Base-by-base conservation (phyloP, 176 grass and related monocot genomes). In the Musa itinerans region DNA sequence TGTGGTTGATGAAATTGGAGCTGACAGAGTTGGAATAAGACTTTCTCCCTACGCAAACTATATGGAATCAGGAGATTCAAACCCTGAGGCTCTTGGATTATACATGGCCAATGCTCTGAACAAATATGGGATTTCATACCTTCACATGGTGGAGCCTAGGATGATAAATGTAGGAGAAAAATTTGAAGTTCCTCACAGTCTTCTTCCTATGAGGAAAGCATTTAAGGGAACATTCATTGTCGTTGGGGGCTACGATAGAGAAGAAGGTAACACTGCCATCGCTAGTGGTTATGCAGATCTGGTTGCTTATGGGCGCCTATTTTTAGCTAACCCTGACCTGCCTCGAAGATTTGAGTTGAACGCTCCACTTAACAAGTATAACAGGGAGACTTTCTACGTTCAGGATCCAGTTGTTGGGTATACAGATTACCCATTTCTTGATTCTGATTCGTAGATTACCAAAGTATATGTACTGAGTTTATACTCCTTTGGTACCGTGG, bases 301-400 rank as follows among this genome's bases (percentile, higher is more conserved):
- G 52, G 76, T 92, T 50, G 92, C 86, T 50, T 92, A 92, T 48
- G 86, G 92, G 1, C 86, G 89, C 29, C 34, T 89, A 26, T 92
- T 96, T 78, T 56, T 92, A 27, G 84, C 92, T 56, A 96, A 96
- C 74, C 89, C 89, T 48, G 92, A 96, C 61, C 78, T 96, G 9
- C 92, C 84, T 63, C 58, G 16, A 57, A 87, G 89, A 20, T 87
- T 96, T 75, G 67, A 92, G 62, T 64, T 96, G 69, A 83, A 86
- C 76, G 89, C 75, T 75, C 50, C 87, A 52, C 87, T 89, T 21
- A 96, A 92, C 74, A 78, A 86, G 29, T 92, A 92, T 68, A 83
- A 84, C 52, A 84, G 89, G 50, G 77, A 69, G 20, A 96, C 92
- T 8, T 96, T 96, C 57, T 92, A 87, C 78, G 76, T 58, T 76